Base-by-base conservation (phyloP, 768 basidiomycete species). In the Asterophora parasitica region DNA sequence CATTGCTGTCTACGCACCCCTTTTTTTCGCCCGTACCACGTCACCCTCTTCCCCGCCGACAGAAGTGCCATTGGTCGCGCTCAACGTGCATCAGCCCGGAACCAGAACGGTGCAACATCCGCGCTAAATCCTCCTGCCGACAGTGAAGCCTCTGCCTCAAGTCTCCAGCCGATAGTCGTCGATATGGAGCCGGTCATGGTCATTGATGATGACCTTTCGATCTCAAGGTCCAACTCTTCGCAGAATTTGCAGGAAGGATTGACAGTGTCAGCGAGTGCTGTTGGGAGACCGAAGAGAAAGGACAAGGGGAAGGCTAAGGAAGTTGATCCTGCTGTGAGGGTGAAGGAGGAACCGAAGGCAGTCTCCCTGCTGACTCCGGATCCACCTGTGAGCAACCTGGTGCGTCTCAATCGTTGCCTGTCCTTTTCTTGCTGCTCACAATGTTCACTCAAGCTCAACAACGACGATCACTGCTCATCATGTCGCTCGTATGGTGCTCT, bases 381-480 rank as follows among this genome's bases (percentile, higher is more conserved):
- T 53, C 75, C 76, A 32, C 56, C 64, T 26, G 54, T 61, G 51
- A 50, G 42, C 46, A 73, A 66, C 54, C 58, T 73, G 61, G 76
- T 77, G 56, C 53, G 74, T 62, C 46, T 43, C 16, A 39, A 10
- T 54, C 36, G 48, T 44, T 27, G 27, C 30, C 37, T 19, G 17
- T 4, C 1, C 12, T 6, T 15, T 35, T 11, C 15, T 43, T 30
- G 28, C 30, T 40, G 44, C 41, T 52, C 35, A 54, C 33, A 26
- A 46, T 39, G 33, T 42, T 50, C 42, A 54, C 44, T 44, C 42
- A 79, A 79, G 75, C 62, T 76, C 44, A 71, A 70, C 58, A 90
- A 91, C 65, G 82, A 91, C 62, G 88, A 92, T 61, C 86, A 91
- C 59, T 92, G 88, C 61, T 90, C 88, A 52, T 79, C 88, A 13